Base-by-base conservation (phyloP, 805 yeast genomes). In the Teunomyces gatunensis region DNA sequence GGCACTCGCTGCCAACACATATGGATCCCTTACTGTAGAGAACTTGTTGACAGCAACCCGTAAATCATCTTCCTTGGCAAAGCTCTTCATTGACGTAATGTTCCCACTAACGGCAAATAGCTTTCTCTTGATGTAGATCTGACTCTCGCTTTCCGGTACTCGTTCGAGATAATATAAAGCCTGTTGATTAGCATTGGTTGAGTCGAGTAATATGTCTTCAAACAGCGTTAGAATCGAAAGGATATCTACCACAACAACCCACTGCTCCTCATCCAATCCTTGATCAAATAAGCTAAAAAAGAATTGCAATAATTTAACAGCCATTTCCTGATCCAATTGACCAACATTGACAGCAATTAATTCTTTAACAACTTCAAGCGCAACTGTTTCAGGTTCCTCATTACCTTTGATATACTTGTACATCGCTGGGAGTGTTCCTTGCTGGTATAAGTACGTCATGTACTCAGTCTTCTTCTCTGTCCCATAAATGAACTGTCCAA, bases 101-200 rank as follows among this genome's bases (percentile, higher is more conserved):
- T 63, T 61, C 5, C 75, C 75, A 34, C 66, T 59, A 1, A 65
- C 52, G 3, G 74, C 61, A 48, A 71, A 70, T 35, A 69, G 53
- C 36, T 56, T 59, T 27, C 74, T 52, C 44, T 59, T 59, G 36
- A 58, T 47, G 25, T 45, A 47, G 21, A 53, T 50, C 9, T 25
- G 39, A 47, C 50, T 50, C 4, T 45, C 45, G 6, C 49, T 20
- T 11, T 17, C 33, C 7, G 34, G 42, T 1, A 47, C 28, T 4
- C 13, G 17, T 15, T 30, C 50, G 10, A 47, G 42, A 9, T 23
- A 11, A 12, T 41, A 21, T 35, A 47, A 33, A 5, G 28, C 30
- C n/a, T 46, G 20, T 23, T 43, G 30, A 20, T 47, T 47, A 33
- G 44, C 49, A 15, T 29, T 13, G 13, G 39, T 27, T 5, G 39